These are phyloP conservation scores for Lactuca sativa DNA, from an alignment of 129 eudicot genomes.

Conservation along the genomic window DNA sequence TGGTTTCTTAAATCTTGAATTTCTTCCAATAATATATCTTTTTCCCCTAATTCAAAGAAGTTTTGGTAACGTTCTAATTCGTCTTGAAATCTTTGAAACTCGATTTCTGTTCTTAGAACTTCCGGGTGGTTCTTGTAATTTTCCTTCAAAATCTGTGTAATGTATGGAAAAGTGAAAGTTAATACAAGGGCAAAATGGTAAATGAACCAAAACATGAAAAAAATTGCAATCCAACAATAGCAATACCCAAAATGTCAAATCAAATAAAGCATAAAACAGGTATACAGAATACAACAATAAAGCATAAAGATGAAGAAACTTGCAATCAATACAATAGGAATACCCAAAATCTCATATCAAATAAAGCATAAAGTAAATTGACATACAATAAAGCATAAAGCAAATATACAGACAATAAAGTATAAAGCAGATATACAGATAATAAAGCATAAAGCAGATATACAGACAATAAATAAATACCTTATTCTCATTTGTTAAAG, in stretches of 20 bases:
- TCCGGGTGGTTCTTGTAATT: slow-evolving; percentile 86
- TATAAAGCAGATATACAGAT: neutral
- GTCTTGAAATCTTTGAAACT: slow-evolving; percentile 71
- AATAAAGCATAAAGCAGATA: slow-evolving; percentile 3
- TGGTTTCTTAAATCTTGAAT: slow-evolving; percentile 79
- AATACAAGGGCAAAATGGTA: neutral
- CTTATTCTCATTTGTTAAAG: slow-evolving; percentile 71
- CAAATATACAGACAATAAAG: neutral
- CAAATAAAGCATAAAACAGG: too few species aligned
- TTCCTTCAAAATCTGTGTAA: slow-evolving; percentile 70
- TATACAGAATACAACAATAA: too few species aligned
- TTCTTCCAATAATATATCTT: slow-evolving; percentile 84
- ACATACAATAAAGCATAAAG: too few species aligned
- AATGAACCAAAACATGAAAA: too few species aligned
- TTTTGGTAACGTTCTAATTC: slow-evolving; percentile 74
- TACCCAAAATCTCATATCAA: too few species aligned
- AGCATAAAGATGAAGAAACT: too few species aligned
- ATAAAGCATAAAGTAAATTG: too few species aligned
- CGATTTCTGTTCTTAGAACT: slow-evolving; percentile 64
- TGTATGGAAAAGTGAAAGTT: neutral
- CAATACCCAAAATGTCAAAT: too few species aligned
- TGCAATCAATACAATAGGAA: too few species aligned
- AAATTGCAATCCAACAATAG: too few species aligned
- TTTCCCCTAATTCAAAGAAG: slow-evolving; percentile 93
- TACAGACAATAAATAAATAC: slow-evolving; percentile 38